Evolutionary conservation across 495 filamentous ascomycete genomes (phyloP).

Genomic region (Penicillium bovifimosum): DNA sequence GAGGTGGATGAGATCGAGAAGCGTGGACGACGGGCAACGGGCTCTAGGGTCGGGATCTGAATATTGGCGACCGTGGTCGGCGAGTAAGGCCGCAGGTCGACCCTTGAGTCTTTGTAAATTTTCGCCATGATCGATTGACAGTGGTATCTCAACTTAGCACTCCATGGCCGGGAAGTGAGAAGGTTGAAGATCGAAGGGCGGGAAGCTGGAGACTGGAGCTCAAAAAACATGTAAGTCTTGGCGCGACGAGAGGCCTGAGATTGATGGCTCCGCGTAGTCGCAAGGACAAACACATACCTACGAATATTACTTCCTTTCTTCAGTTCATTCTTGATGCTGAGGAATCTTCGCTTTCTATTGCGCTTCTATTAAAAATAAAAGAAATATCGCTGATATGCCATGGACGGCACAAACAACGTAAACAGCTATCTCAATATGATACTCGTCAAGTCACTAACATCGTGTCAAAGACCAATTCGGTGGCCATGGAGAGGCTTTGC

Average conservation of each 20-base stretch:
- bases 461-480: slow-evolving; percentile 13
- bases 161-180: slow-evolving; percentile 32
- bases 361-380: background rate
- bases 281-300: background rate
- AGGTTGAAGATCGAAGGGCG: slow-evolving; percentile 27
- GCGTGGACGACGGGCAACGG: slow-evolving; percentile 37
- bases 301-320: background rate
- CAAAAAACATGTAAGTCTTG: slow-evolving; percentile 44
- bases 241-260: slow-evolving; percentile 15
- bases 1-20: slow-evolving; percentile 39
- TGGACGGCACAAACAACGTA: slow-evolving; percentile 1
- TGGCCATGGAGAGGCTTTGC: background rate
- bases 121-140: slow-evolving; percentile 40
- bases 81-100: slow-evolving; percentile 71
- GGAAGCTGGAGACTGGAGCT: slow-evolving; percentile 42
- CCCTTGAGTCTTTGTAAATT: slow-evolving; percentile 80
- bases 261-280: background rate
- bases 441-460: slow-evolving; percentile 33
- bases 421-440: slow-evolving; percentile 9
- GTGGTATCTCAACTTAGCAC: slow-evolving; percentile 28
- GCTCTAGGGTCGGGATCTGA: slow-evolving; percentile 56
- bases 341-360: background rate
- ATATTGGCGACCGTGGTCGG: slow-evolving; percentile 65
- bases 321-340: background rate
- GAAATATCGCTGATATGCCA: background rate